Base-by-base conservation (phyloP, 2,329 filamentous ascomycete species). In the Hymenoscyphus linearis region DNA sequence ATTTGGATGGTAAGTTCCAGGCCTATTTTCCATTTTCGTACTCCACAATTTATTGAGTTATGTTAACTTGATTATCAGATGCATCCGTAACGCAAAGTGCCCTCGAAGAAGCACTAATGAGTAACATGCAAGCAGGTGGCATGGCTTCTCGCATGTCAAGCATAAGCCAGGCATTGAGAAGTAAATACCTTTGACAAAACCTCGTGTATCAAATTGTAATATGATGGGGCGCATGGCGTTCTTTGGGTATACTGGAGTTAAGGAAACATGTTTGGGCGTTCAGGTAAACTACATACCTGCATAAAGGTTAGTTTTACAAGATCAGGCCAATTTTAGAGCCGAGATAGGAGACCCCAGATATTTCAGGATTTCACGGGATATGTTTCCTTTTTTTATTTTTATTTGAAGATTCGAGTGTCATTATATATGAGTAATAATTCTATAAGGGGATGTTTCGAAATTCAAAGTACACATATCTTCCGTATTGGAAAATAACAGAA, bases 11-110 rank as follows among this genome's bases (percentile, higher is more conserved):
- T 84, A 77, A 62, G 73, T 60, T 62, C 52, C 62, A 52, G 18
- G 58, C 13, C 26, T 16, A 50, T 18, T 53, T 50, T 14, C n/a
- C 3, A 3, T 18, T 3, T 53, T 25, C 14, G 12, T 52, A 10
- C 36, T 7, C 10, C 13, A 12, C 10, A 9, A 7, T 26, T 52
- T 16, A 58, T 22, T 25, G 4, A 4, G 5, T 31, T 13, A 47
- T 47, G 40, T 18, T 47, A 7, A 47, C 18, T n/a, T 47, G 18
- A n/a, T 4, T 16, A 10, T 18, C 63, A 90, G 90, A 93, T 78
- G 85, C 88, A 18, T 91, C 89, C 18, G 86, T 93, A 16, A 92
- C 90, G 31, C 89, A 92, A 72, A 91, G 87, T 16, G 90, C 90
- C 2, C 76, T 93, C 60, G 90, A 93, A 72, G 90, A 93, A 71